Conservation (phyloP, 768 basidiomycete species). For the button mushroom (Agaricus bisporus) region DNA sequence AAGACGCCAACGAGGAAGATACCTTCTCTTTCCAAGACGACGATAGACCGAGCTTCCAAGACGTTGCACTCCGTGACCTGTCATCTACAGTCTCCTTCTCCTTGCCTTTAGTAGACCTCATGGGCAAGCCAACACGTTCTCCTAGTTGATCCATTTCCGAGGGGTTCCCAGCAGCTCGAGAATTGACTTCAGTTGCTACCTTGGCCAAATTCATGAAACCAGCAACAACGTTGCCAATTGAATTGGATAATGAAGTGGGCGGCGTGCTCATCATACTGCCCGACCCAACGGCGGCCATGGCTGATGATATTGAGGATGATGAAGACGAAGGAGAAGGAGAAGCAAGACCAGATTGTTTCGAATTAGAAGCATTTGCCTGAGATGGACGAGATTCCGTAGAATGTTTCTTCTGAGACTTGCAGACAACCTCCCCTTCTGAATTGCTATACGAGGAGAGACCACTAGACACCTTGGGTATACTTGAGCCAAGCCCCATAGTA, state of each 20-base stretch:
- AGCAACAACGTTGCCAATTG: conserved; percentile 36
- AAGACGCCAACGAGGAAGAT: conserved; percentile 28
- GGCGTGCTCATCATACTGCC: conserved; percentile 48
- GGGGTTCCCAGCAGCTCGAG: conserved; percentile 11
- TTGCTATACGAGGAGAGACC: conserved; percentile 27
- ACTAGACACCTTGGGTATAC: conserved; percentile 34
- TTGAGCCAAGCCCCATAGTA: conserved; percentile 30
- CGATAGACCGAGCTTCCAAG: conserved; percentile 28
- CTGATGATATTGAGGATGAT: conserved; percentile 45
- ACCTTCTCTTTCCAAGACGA: conserved; percentile 35
- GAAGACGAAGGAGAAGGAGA: conserved; percentile 45
- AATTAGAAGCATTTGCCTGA: conserved; percentile 5
- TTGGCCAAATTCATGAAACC: conserved; percentile 33
- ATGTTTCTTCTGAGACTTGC: conserved; percentile 1
- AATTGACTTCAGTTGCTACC: conserved; percentile 21
- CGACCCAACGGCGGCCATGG: conserved; percentile 28
- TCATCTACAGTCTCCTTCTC: conserved; percentile 23
- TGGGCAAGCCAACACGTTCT: conserved; percentile 18
- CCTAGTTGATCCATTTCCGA: neutral
- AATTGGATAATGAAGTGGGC: conserved; percentile 49
- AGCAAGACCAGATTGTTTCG: conserved; percentile 5
- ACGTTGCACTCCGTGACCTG: conserved; percentile 26
- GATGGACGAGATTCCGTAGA: neutral
- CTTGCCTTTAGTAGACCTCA: conserved; percentile 28
- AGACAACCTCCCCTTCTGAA: neutral